Evolutionary conservation across 2,329 filamentous ascomycete species (phyloP).

Genomic region (Phialophora tarda): DNA sequence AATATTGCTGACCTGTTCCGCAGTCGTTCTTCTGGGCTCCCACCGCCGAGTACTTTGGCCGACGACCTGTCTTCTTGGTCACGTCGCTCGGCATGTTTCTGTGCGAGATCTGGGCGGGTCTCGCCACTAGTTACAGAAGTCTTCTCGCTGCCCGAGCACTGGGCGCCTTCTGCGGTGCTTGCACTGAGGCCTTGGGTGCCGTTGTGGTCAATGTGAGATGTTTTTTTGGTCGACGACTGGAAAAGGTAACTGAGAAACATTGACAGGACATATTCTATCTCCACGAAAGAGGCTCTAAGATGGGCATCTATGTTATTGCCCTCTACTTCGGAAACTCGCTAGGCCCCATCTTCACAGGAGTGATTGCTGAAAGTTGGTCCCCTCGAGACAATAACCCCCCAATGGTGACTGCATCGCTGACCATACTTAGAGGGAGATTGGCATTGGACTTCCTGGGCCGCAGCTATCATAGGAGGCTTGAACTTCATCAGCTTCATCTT

Average conservation of each 20-base stretch:
- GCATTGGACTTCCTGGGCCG: conserved; percentile 20
- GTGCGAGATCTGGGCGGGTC: conserved; percentile 37
- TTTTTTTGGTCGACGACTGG: neutral
- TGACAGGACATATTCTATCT: conserved; percentile 23
- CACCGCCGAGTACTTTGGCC: conserved; percentile 45
- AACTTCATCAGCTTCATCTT: conserved; percentile 20
- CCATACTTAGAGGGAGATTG: conserved; percentile 6
- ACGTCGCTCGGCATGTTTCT: conserved; percentile 44
- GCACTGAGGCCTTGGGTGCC: conserved; percentile 19
- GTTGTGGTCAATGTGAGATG: conserved; percentile 24
- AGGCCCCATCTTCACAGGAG: conserved; percentile 12
- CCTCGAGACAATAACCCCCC: too few relatives aligned
- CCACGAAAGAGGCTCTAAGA: conserved; percentile 23
- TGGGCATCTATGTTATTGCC: conserved; percentile 16
- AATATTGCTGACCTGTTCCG: too few relatives aligned
- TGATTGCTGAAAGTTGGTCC: conserved; percentile 20
- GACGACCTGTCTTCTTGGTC: conserved; percentile 45
- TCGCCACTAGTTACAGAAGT: conserved; percentile 6
- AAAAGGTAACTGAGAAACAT: neutral
- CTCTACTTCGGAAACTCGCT: conserved; percentile 24
- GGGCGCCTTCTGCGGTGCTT: conserved; percentile 4
- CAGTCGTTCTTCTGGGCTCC: conserved; percentile 28
- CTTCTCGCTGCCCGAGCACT: conserved; percentile 15
- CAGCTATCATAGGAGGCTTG: conserved; percentile 17
- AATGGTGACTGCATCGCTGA: neutral